Conservation (phyloP, 192 early-diverging fungal species). For the Umbelopsis isabellina region DNA sequence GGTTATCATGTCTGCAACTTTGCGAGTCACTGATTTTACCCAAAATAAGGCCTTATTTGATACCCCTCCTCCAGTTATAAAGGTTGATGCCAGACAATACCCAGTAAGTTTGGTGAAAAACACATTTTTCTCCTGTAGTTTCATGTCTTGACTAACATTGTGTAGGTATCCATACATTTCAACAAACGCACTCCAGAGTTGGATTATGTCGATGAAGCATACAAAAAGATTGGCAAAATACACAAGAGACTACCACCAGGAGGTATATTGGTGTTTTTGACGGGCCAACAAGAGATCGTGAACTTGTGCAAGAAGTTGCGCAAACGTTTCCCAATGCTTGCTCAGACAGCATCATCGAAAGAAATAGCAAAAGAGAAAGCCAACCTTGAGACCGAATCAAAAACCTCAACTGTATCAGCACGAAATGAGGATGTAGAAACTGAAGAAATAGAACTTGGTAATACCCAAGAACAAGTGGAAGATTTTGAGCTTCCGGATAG, state of each 20-base stretch:
- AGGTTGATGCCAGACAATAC: conserved; percentile 91
- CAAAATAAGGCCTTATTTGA: conserved; percentile 79
- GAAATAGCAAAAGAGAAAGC: conserved; percentile 34
- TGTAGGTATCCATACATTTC: conserved; percentile 85
- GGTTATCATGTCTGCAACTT: conserved; percentile 98
- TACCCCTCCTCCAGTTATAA: conserved; percentile 80
- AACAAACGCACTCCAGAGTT: conserved; percentile 87
- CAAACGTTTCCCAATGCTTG: conserved; percentile 65
- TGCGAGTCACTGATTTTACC: conserved; percentile 96
- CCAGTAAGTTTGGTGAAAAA: conserved; percentile 54
- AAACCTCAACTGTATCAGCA: conserved; percentile 15
- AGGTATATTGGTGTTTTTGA: conserved; percentile 92
- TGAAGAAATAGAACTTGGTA: conserved; percentile 63
- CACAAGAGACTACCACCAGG: conserved; percentile 91
- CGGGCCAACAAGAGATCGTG: conserved; percentile 93
- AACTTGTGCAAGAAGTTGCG: conserved; percentile 76
- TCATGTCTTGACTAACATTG: not conserved
- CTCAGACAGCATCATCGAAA: conserved; percentile 39
- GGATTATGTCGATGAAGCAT: conserved; percentile 87
- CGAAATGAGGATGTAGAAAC: conserved; percentile 62
- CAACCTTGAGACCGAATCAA: conserved; percentile 23
- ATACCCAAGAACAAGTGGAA: conserved; percentile 31
- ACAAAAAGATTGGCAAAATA: conserved; percentile 92
- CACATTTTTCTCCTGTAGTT: too few relatives aligned
- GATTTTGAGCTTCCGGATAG: conserved; percentile 9